A percentile compares a stretch with the other conserved stretches of the same genome.
phyloP scores from a whole-genome alignment of 2,329 filamentous ascomycete species.

The Arthrocladium fulminans region DNA sequence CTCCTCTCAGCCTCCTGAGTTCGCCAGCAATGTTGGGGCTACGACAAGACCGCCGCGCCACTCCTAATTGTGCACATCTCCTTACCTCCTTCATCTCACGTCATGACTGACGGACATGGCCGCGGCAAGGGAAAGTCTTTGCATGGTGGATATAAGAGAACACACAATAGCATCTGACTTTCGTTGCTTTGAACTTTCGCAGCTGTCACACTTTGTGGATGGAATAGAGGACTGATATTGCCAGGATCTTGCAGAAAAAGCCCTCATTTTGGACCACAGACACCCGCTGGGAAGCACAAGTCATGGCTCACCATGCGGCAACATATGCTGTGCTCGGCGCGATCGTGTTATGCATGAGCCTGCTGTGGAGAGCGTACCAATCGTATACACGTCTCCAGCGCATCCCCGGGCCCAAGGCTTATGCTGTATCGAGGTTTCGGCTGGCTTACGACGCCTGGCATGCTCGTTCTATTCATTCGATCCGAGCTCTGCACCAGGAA shows the following conservation, averaged over 20 bases:
- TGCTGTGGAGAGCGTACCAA: not conserved
- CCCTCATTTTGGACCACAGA: not conserved
- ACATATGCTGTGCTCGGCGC: not conserved
- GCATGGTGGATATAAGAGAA: not conserved
- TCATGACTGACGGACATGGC: constrained; percentile 1
- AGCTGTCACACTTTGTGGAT: not conserved
- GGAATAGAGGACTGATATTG: not conserved
- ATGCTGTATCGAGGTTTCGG: constrained; percentile 15
- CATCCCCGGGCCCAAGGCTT: constrained; percentile 17
- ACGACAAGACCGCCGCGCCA: not conserved
- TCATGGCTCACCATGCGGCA: not conserved
- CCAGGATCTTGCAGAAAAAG: not conserved
- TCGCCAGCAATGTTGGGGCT: not conserved
- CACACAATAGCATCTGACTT: not conserved
- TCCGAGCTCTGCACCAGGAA: constrained; percentile 34
- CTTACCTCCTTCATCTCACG: not conserved
- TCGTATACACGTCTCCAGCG: not conserved
- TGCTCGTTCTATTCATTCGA: constrained; percentile 14
- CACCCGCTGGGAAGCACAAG: not conserved
- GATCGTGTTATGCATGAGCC: not conserved
- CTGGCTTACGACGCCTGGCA: constrained; percentile 18
- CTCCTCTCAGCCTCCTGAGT: too few relatives aligned
- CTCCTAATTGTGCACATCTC: not conserved
- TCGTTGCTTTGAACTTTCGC: not conserved
- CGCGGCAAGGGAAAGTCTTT: not conserved